Base-by-base conservation (phyloP, 2,329 filamentous ascomycete species). In the Fusarium mexicanum region DNA sequence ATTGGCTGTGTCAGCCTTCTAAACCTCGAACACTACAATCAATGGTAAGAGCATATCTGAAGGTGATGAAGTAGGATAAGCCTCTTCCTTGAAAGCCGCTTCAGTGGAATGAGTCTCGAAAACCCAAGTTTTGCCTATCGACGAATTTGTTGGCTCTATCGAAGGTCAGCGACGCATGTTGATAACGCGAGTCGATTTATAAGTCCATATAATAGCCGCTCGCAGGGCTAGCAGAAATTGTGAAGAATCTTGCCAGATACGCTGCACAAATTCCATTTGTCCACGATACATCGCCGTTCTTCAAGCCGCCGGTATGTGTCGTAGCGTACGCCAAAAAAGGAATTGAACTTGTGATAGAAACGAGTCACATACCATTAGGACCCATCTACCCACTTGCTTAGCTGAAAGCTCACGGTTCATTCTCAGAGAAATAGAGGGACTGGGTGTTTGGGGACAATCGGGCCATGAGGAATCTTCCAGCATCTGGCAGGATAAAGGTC, bases 331-430 rank as follows among this genome's bases (percentile, higher is more conserved):
- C 17, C 3, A 10, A 13, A 14, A 9, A 9, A 35, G 4, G 8
- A 24, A 51, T 4, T 35, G 9, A 22, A 14, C 4, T 3, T 17
- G 7, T 5, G 9, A 11, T 3, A 8, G 20, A 8, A 29, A 29
- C 13, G 9, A 22, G 9, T 0, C 9, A 13, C 1, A 20, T 18
- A 1, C 5, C 8, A 16, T 12, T 8, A 0, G 6, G 9, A 22
- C 9, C 11, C 13, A 22, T 4, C 5, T 7, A 8, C 8, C 9
- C 4, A 29, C 9, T 11, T 22, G 9, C 10, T 16, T 8, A 48
- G 26, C 9, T 48, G 46, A 48, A 22, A 11, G 20, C 20, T 22
- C 4, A 29, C 12, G 9, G 13, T 8, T 0, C 5, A 20, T 22
- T 3, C 8, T 16, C 24, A 16, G 24, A 29, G 18, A 22, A 29